Conservation (phyloP, 2,329 filamentous ascomycete species). For the Pyrenophora teres region DNA sequence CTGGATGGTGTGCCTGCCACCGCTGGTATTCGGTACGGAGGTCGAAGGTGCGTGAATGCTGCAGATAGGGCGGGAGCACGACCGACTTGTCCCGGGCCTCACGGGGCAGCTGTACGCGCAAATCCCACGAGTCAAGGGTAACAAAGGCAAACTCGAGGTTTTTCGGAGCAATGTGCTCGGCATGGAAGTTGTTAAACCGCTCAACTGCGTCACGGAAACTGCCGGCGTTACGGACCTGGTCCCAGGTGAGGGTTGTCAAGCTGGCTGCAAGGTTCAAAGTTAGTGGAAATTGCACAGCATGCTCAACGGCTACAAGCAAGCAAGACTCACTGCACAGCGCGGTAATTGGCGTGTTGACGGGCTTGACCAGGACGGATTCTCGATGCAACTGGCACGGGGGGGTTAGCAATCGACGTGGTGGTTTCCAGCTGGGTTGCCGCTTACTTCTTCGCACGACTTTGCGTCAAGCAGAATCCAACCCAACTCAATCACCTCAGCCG, state of each 20-base stretch:
- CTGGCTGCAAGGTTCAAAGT: constrained; percentile 66
- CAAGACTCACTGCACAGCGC: constrained; percentile 88
- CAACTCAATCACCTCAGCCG: constrained; percentile 97
- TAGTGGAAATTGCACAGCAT: constrained; percentile 3
- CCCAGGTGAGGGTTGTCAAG: constrained; percentile 97
- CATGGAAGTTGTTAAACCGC: constrained; percentile 91
- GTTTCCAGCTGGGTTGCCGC: constrained; percentile 4
- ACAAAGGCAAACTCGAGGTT: constrained; percentile 98
- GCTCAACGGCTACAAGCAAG: background rate
- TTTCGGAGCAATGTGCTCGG: constrained; percentile 86
- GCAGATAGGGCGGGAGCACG: constrained; percentile 92
- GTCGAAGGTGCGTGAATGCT: constrained; percentile 97
- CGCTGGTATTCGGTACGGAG: constrained; percentile 96
- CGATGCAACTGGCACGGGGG: constrained; percentile 74
- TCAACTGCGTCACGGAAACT: constrained; percentile 96
- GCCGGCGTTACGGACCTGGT: constrained; percentile 96
- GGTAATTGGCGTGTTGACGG: constrained; percentile 97
- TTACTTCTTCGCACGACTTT: constrained; percentile 88
- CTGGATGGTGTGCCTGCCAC: constrained; percentile 98
- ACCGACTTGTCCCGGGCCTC: constrained; percentile 98
- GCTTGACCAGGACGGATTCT: constrained; percentile 96
- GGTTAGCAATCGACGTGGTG: constrained; percentile 11
- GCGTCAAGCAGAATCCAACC: constrained; percentile 96
- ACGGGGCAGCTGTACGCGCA: constrained; percentile 94
- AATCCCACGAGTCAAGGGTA: constrained; percentile 96